Evolutionary conservation across 2,329 filamentous ascomycete genomes (phyloP), one percentile per base, ranked within the genome.

Genomic region (Penicillium concentricum): DNA sequence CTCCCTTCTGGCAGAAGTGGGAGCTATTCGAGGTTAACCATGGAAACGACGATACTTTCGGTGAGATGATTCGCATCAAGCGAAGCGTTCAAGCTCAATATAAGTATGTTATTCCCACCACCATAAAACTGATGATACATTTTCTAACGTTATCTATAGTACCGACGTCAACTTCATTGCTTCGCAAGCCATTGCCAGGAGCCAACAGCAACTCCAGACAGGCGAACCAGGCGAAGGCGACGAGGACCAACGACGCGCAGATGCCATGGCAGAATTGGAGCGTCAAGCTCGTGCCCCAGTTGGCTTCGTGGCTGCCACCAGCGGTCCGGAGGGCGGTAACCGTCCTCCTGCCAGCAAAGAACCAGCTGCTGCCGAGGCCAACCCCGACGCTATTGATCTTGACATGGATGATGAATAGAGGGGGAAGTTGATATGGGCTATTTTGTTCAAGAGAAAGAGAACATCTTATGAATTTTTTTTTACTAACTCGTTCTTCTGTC

Each of bases 91-190:
- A 97, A 75, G 93, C 94, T 51, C 91, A 97, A 78, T 99, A 95
- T 82, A 97, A 97, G 83, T 85, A 82, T 70, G 80, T 76, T 44
- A 38, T 39, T 13, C 37, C 43, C 20, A 43, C 44, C 46, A 38
- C n/a, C 5, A 3, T 47, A 44, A 37, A 15, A 4, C 48, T 20
- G 7, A 42, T 26, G n/a, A 18, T 20, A 20, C 30, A 45, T 44
- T 57, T 61, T 61, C 77, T 81, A 72, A 81, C 67, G 45, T 43
- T 45, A 10, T 30, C 30, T 30, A 52, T 64, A 86, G 83, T 71
- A 99, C 95, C 43, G 94, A 99, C 70, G 93, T 99, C 80, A 96
- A 92, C 73, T 99, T 97, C 71, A 97, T 99, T 74, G 94, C 94
- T 10, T 95, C 91, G 5, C 94, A 99, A 74, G 94, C 94, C 26